Base-by-base conservation (phyloP, 768 basidiomycete genomes). In the Crepidotus variabilis region DNA sequence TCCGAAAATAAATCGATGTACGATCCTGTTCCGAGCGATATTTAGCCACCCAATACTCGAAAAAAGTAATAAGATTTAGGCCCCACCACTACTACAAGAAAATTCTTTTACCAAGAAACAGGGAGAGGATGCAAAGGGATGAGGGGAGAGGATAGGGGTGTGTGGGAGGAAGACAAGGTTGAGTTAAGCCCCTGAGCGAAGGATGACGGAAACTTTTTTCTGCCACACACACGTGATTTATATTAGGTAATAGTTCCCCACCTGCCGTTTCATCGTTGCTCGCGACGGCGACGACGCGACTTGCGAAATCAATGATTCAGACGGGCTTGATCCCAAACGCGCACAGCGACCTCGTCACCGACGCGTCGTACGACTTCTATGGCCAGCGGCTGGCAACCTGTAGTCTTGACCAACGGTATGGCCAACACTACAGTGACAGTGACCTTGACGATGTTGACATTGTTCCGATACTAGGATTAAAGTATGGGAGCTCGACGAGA, bases 311-410 rank as follows among this genome's bases (percentile, higher is more conserved):
- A 18, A 89, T 91, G 86, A 84, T 91, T 50, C 90, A 92, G 71
- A 88, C 88, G 4, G 88, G 87, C 8, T 76, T 93, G 13, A 88
- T 93, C 58, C 83, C 79, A 55, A 87, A 83, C 61, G 88, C 88
- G 5, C 92, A 94, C 70, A 80, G 74, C 52, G 91, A 93, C 68
- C 81, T 93, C 23, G 78, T 93, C 28, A 92, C 92, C 0, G 94
- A 95, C 73, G 82, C 90, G 54, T 81, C 86, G 11, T 97, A 94
- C 66, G 92, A 96, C 66, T 95, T 89, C 69, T 97, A 96, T 67
- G 94, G 94, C 2, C 79, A 86, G 16, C 79, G 82, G 52, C 77
- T 94, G 34, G 91, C 90, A 8, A 91, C 92, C 0, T 90, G 88
- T 63, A 82, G 89, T 59, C 75, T 93, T 14, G 92, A 94, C 67